Evolutionary conservation across 148 eudicot genomes (phyloP), one percentile per base, ranked within the genome.

Genomic region (Rhododendron henanense): DNA sequence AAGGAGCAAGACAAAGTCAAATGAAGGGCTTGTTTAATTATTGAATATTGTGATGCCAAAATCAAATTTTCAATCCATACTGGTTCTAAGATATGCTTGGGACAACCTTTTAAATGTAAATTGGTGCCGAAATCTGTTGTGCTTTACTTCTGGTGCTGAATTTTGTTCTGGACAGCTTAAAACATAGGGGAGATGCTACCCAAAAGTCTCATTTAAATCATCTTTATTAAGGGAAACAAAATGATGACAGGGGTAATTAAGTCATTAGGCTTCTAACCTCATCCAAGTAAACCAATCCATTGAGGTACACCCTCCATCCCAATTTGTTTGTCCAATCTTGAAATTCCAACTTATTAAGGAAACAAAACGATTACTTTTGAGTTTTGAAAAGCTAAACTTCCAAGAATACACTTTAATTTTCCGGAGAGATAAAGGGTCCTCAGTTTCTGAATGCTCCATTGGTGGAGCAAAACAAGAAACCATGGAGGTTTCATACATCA

Each of bases 401-500:
- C 10, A 9, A 47, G 50, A 47, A 47, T 47, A 47, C 50, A 47
- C 50, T 9, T 7, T 47, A 47, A 47, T 47, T 47, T 47, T 47
- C 5, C 45, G 45, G 57, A 41, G 86, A 73, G 79, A 47, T 79
- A 31, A 37, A 23, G 39, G 84, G 83, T 31, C 28, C 1, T 57
- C 84, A 61, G 73, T 25, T 59, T 78, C 23, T 69, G 75, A 73
- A 53, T 19, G 14, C 81, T 35, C 86, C 79, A 47, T 39, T 35
- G 45, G 39, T 33, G 69, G 55, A 81, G 3, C 83, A 81, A 7
- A 21, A 19, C 35, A 51, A 6, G 63, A 53, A 9, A 4, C 45
- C 69, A 55, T 81, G 45, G 69, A 55, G 71, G 23, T 55, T 81
- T 33, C 69, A 19, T 3, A 13, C 44, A 31, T 28, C 75, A 82